Percentiles rank a stretch among this genome's conserved stretches.
Evolutionary conservation across 2,329 filamentous ascomycete species (phyloP).

Genomic region (Fusarium subtropicale): DNA sequence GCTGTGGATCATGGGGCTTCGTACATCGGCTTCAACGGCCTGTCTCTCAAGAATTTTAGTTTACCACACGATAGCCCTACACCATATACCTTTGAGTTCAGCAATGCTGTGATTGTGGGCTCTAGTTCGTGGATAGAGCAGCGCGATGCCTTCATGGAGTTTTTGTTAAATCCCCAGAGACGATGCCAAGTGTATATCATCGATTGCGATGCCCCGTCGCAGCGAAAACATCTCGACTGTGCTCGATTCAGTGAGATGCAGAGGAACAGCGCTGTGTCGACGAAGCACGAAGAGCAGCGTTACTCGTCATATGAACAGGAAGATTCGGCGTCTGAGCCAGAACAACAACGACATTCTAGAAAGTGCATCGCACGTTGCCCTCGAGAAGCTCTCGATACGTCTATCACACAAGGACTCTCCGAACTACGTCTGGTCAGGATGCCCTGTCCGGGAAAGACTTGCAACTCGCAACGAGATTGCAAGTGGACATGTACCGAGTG

Average conservation of each 20-base stretch:
- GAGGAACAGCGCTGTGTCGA: neutral
- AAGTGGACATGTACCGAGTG: conserved; percentile 29
- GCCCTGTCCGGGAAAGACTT: conserved; percentile 48
- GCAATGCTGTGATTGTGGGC: neutral
- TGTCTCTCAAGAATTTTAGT: neutral
- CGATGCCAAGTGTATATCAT: conserved; percentile 25
- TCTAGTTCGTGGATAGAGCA: conserved; percentile 9
- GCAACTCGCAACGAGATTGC: conserved; percentile 8
- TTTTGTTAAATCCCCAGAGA: neutral
- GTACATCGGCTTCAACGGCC: conserved; percentile 35
- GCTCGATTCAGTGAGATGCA: conserved; percentile 5
- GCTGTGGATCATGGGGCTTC: conserved; percentile 3
- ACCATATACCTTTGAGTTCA: conserved; percentile 14
- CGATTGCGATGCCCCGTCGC: conserved; percentile 31
- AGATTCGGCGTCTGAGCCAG: neutral
- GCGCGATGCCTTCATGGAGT: neutral
- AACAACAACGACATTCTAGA: neutral
- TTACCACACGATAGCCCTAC: neutral
- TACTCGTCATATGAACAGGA: neutral
- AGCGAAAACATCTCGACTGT: neutral
- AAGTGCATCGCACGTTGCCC: conserved; percentile 16
- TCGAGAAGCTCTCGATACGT: neutral
- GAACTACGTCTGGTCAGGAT: conserved; percentile 49
- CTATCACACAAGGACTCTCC: neutral
- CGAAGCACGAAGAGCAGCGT: neutral